A percentile compares a stretch with the other conserved stretches of the same genome.
Evolutionary conservation across 306 rosid species (phyloP).

Genomic region (Abrus precatorius): DNA sequence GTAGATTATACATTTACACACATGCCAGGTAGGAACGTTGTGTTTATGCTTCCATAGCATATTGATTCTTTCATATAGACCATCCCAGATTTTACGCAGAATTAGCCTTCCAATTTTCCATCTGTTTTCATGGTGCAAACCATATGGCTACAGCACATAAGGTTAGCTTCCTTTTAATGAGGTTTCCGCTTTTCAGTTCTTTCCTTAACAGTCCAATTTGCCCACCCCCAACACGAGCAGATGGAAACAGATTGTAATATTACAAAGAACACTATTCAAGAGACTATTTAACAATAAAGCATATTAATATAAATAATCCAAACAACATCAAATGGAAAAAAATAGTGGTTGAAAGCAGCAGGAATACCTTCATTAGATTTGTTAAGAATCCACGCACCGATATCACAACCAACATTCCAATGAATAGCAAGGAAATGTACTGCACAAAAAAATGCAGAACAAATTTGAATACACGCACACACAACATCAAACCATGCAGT

Average conservation of each 20-base stretch:
- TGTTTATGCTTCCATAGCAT: neutral
- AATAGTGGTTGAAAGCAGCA: slow-evolving; percentile 36
- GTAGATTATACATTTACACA: neutral
- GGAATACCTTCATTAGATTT: slow-evolving; percentile 95
- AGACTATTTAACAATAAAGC: neutral
- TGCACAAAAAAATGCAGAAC: slow-evolving; percentile 54
- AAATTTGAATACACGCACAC: neutral
- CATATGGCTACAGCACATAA: slow-evolving; percentile 3
- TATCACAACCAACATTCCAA: slow-evolving; percentile 91
- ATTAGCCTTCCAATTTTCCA: neutral
- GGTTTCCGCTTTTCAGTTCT: slow-evolving; percentile 4
- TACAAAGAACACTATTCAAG: slow-evolving; percentile 2
- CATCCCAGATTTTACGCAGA: neutral
- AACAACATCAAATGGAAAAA: slow-evolving; percentile 36
- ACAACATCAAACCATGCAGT: slow-evolving; percentile 36
- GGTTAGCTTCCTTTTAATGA: slow-evolving; percentile 6
- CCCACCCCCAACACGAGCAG: neutral
- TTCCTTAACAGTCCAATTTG: neutral
- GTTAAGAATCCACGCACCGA: slow-evolving; percentile 97
- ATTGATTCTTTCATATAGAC: neutral
- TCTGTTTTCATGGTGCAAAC: neutral
- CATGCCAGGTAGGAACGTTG: neutral
- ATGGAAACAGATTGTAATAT: neutral
- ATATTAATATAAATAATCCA: slow-evolving; percentile 21
- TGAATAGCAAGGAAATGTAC: slow-evolving; percentile 93